Conservation (phyloP, 2,329 filamentous ascomycete genomes). For the Calycina marina region DNA sequence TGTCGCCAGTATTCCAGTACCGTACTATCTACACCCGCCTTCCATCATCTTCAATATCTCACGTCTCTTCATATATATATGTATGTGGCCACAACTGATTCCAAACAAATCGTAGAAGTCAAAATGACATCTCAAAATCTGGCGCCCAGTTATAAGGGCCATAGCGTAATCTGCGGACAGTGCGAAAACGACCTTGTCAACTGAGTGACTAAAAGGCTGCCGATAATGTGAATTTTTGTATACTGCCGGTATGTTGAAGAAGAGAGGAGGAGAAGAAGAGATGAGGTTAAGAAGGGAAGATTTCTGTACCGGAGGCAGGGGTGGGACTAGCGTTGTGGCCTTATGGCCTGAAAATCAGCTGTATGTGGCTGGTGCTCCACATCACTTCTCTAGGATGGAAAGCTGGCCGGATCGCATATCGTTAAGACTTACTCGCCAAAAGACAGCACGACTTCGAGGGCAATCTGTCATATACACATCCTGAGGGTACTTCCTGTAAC, state of each 20-base stretch:
- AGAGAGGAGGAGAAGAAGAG: background rate
- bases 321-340: background rate
- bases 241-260: constrained; percentile 6
- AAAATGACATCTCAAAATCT: constrained; percentile 49
- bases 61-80: background rate
- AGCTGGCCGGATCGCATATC: background rate
- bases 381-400: no score
- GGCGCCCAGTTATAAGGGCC: constrained; percentile 61
- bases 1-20: no score
- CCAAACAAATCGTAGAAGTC: constrained; percentile 48
- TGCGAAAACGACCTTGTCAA: constrained; percentile 48
- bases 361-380: no score
- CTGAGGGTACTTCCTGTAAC: no score
- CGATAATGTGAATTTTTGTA: constrained; percentile 8
- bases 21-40: no score
- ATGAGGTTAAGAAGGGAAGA: no score
- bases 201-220: constrained; percentile 6
- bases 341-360: no score
- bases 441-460: no score
- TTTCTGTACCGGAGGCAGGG: no score
- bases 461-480: no score
- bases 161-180: constrained; percentile 47
- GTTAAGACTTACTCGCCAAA: no score
- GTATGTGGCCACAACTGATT: constrained; percentile 59
- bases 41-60: no score